Percentiles rank a stretch among this genome's conserved stretches.
Evolutionary conservation across 805 yeast genomes (phyloP).

Genomic region (Isabelozyma rhagii): DNA sequence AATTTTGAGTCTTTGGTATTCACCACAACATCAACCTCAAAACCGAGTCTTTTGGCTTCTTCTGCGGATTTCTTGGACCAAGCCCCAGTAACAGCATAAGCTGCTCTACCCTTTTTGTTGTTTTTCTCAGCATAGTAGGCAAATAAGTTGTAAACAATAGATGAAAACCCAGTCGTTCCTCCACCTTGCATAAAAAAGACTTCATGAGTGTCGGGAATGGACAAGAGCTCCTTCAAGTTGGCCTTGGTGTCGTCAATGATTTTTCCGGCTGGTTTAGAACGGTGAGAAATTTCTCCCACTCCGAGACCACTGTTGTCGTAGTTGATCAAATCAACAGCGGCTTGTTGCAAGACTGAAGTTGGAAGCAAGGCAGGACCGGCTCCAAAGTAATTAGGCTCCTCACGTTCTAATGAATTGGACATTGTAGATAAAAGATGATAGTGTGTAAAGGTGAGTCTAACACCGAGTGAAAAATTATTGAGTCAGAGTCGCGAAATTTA

Average conservation of each 20-base stretch:
- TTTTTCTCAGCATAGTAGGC: constrained; percentile 71
- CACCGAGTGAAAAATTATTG: neutral
- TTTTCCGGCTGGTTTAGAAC: constrained; percentile 76
- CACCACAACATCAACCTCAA: constrained; percentile 65
- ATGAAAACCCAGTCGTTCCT: constrained; percentile 93
- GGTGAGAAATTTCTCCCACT: constrained; percentile 93
- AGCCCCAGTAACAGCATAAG: constrained; percentile 85
- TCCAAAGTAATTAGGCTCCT: constrained; percentile 81
- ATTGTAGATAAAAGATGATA: neutral
- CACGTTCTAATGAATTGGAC: constrained; percentile 47
- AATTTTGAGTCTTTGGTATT: constrained; percentile 62
- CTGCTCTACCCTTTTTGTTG: constrained; percentile 76
- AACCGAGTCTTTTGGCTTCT: constrained; percentile 83
- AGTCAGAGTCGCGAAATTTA: neutral
- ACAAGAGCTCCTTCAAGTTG: constrained; percentile 59
- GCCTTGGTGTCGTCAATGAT: constrained; percentile 76
- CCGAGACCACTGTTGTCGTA: constrained; percentile 76
- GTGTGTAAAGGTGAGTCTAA: neutral
- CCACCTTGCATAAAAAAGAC: constrained; percentile 97
- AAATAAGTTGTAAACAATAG: constrained; percentile 76
- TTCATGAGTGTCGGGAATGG: constrained; percentile 89
- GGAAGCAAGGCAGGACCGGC: constrained; percentile 99
- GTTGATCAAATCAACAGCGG: constrained; percentile 77
- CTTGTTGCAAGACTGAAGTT: constrained; percentile 76
- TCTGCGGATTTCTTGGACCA: constrained; percentile 90